These are phyloP conservation scores for Skeletonema menzelii DNA, from an alignment of 108 stramenopile species.

Conservation along the genomic window DNA sequence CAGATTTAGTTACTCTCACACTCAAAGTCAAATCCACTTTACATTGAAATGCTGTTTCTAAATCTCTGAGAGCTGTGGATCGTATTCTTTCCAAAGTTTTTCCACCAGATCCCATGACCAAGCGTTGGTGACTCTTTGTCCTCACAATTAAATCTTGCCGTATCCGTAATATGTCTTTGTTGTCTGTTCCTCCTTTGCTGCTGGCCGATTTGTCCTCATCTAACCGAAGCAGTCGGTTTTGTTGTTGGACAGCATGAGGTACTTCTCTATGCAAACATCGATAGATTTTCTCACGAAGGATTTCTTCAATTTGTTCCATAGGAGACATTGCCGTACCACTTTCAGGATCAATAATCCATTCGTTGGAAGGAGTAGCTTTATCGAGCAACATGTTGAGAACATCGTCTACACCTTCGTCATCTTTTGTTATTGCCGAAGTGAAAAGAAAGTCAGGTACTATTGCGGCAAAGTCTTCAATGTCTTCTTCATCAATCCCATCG, in stretches of 20 bases:
- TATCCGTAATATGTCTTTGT: constrained; percentile 47
- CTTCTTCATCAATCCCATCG: constrained; percentile 37
- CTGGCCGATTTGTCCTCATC: constrained; percentile 26
- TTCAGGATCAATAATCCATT: constrained; percentile 68
- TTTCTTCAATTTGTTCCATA: constrained; percentile 76
- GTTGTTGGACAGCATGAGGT: constrained; percentile 61
- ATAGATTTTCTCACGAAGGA: constrained; percentile 91
- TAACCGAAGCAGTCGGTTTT: constrained; percentile 47
- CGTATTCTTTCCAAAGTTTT: constrained; percentile 71
- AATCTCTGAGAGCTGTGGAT: constrained; percentile 57
- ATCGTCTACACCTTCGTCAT: constrained; percentile 85
- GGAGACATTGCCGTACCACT: constrained; percentile 60
- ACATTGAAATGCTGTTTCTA: constrained; percentile 65
- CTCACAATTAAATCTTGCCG: constrained; percentile 80
- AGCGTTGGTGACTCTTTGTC: constrained; percentile 72
- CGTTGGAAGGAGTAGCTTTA: constrained; percentile 62
- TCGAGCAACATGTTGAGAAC: constrained; percentile 69
- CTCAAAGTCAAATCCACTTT: constrained; percentile 59
- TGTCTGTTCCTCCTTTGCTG: constrained; percentile 27
- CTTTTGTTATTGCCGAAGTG: constrained; percentile 60
- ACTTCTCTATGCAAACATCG: constrained; percentile 84
- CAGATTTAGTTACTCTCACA: constrained; percentile 62
- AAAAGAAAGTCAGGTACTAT: constrained; percentile 67
- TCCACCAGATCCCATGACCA: constrained; percentile 67
- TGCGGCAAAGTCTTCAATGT: constrained; percentile 43